Evolutionary conservation across 495 filamentous ascomycete species (phyloP), one percentile per base, ranked within the genome.

Genomic region (Bryoglossum gracile): DNA sequence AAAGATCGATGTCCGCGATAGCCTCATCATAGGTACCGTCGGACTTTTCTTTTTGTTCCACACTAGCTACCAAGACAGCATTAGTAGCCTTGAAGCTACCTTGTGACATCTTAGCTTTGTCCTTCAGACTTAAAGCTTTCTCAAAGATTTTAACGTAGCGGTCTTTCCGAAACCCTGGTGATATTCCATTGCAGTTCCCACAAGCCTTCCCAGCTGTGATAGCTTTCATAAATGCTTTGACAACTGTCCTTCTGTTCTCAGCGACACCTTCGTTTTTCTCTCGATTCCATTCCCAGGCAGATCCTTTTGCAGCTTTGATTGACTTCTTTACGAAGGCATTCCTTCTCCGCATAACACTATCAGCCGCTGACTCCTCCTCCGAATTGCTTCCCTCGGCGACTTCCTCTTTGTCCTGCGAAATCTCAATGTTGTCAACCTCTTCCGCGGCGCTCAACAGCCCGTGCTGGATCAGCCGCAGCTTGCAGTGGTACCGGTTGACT

Each of bases 61-160:
- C 19, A 34, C 48, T 35, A 24, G 67, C 45, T 22, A 67, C 2
- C 24, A 57, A 40, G 4, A 75, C 62, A 18, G 85, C 79, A 58
- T 90, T 89, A 26, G 70, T 70, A 25, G 76, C 73, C 43, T 81
- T 78, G 60, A 84, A 78, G 17, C 82, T 85, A 17, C 72, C 75
- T 51, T 84, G 78, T 2, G 75, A 61, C 81, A 92, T 95, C 26
- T 81, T 75, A 8, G 79, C 75, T 56, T 74, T 79, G 4, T 86
- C 77, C 63, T 91, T 95, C 18, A 70, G 58, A 19, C 68, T 65
- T 33, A 97, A 65, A 4, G 83, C 73, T 59, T 88, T 91, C 57
- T 89, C 81, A 65, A 96, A 99, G 44, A 99, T 92, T 65, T 96
- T 97, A 54, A 84, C 82, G 60, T 75, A 89, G 21, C 82, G 76